Evolutionary conservation across 192 early-diverging fungal species (phyloP).

Genomic region (Linnemannia hyalina): DNA sequence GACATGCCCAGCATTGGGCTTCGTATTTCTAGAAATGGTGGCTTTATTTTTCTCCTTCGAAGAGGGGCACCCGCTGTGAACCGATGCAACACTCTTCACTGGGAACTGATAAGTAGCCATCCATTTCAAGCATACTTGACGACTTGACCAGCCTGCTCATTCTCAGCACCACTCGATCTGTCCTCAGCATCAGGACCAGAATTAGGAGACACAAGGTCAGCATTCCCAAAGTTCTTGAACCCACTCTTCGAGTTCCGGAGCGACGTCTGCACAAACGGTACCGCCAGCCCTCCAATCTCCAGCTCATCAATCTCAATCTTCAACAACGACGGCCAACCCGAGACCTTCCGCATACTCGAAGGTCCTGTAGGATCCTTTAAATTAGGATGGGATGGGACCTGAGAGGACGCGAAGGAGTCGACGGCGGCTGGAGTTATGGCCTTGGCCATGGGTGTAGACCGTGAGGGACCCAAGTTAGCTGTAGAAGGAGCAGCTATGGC

Average conservation of each 20-base stretch:
- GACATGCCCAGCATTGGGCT: too few relatives aligned
- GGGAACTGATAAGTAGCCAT: too few relatives aligned
- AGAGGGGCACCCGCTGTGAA: too few relatives aligned
- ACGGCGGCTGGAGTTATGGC: neutral
- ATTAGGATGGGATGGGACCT: neutral
- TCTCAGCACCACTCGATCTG: neutral
- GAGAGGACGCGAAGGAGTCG: neutral
- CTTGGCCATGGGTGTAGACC: neutral
- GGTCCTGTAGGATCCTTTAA: too few relatives aligned
- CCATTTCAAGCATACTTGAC: too few relatives aligned
- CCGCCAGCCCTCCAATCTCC: constrained; percentile 26
- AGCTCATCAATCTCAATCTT: constrained; percentile 31
- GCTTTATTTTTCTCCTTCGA: too few relatives aligned
- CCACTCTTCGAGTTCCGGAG: constrained; percentile 13
- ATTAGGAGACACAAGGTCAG: neutral
- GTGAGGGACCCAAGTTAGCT: neutral
- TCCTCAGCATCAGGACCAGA: neutral
- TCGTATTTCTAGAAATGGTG: too few relatives aligned
- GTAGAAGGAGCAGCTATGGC: neutral
- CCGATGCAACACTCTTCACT: too few relatives aligned
- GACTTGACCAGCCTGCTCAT: neutral
- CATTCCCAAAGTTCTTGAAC: constrained; percentile 26
- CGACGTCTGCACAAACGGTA: neutral
- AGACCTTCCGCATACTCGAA: neutral
- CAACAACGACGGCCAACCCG: constrained; percentile 9